Conservation (phyloP, 306 rosid genomes). For the Quercus berberidifolia region DNA sequence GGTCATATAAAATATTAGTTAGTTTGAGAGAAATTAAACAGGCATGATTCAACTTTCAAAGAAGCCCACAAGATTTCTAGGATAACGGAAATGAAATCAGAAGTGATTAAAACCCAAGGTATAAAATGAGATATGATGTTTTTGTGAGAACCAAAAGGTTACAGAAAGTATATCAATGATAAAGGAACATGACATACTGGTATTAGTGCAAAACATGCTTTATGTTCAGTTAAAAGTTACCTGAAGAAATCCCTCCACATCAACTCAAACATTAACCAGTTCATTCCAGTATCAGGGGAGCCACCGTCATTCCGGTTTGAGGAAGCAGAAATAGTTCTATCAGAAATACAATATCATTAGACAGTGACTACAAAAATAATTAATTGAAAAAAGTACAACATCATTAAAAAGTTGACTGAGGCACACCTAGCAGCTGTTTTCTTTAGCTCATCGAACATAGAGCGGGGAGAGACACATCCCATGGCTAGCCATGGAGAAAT, state of each 20-base stretch:
- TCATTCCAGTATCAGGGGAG: conserved; percentile 51
- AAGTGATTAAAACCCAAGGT: background rate
- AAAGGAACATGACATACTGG: background rate
- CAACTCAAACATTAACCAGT: conserved; percentile 91
- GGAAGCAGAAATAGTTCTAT: conserved; percentile 54
- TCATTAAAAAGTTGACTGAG: conserved; percentile 8
- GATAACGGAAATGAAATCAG: background rate
- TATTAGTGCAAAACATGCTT: background rate
- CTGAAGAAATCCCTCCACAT: conserved; percentile 99
- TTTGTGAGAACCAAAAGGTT: background rate
- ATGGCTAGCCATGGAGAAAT: conserved; percentile 94
- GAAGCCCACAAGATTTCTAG: background rate
- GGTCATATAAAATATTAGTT: background rate
- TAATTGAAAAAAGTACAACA: background rate
- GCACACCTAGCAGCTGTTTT: conserved; percentile 66
- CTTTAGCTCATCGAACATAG: conserved; percentile 78
- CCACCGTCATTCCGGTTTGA: conserved; percentile 50
- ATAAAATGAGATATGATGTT: background rate
- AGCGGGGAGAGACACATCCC: conserved; percentile 96
- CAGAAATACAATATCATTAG: conserved; percentile 11
- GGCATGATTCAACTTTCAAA: background rate
- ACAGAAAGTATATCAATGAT: background rate
- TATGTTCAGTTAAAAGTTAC: conserved; percentile 32
- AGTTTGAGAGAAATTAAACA: background rate
- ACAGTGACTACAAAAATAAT: conserved; percentile 15